Evolutionary conservation across 495 filamentous ascomycete genomes (phyloP).

Genomic region (Rhizodiscina lignyota): DNA sequence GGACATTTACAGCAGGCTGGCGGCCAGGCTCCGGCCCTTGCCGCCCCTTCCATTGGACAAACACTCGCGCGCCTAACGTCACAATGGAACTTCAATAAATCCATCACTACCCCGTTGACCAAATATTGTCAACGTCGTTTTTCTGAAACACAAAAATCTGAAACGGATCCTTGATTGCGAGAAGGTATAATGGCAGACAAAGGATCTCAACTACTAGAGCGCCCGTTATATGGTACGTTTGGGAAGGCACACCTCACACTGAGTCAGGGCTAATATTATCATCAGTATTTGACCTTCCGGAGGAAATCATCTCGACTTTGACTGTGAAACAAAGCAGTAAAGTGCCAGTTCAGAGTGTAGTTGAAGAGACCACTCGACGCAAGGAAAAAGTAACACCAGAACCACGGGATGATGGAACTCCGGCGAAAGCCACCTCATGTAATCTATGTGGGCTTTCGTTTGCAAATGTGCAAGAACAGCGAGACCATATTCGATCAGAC

Average conservation of each 20-base stretch:
- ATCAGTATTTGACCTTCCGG: conserved; percentile 73
- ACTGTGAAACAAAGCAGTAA: no score
- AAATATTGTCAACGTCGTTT: no score
- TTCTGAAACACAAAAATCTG: no score
- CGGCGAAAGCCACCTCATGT: conserved; percentile 54
- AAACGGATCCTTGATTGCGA: no score
- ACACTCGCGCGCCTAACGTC: no score
- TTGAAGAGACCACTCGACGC: conserved; percentile 1
- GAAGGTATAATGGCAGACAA: no score
- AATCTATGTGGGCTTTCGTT: conserved; percentile 62
- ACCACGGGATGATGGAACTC: conserved; percentile 10
- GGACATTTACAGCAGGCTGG: no score
- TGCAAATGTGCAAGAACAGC: conserved; percentile 59
- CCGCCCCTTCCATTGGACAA: no score
- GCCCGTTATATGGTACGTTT: conserved; percentile 44
- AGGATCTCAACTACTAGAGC: conserved; percentile 39
- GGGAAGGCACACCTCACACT: conserved; percentile 1
- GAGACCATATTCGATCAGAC: conserved; percentile 77
- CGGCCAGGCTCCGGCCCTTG: no score
- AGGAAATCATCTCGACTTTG: conserved; percentile 56
- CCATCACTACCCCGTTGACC: no score
- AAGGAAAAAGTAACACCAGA: conserved; percentile 11
- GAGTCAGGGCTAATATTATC: conserved; percentile 6
- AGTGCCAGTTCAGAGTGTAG: conserved; percentile 13
- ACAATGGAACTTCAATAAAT: no score